These are phyloP conservation scores for Dothistroma septosporum DNA, from an alignment of 2,329 filamentous ascomycete genomes.

Conservation along the genomic window DNA sequence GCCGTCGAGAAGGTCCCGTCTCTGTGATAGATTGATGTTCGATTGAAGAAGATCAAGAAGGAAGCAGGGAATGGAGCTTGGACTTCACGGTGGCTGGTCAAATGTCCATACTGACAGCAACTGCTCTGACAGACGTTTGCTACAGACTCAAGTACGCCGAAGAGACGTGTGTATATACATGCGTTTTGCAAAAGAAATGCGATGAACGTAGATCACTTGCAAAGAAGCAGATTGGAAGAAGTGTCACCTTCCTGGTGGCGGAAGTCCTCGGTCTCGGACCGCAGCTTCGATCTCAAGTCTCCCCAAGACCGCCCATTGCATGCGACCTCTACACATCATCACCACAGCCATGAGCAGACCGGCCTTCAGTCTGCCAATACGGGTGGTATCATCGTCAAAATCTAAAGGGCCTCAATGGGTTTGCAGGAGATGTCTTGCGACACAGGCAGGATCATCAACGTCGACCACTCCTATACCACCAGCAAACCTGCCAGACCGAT, in stretches of 20 bases:
- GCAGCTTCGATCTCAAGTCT: not conserved
- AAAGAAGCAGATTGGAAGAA: not conserved
- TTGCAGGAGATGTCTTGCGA: constrained; percentile 32
- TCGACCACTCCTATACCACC: constrained; percentile 7
- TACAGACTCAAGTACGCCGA: too few relatives aligned
- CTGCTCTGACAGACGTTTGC: too few relatives aligned
- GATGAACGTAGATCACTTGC: too few relatives aligned
- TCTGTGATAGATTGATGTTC: too few relatives aligned
- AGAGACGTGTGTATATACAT: too few relatives aligned
- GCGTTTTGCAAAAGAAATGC: too few relatives aligned
- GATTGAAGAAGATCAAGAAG: too few relatives aligned
- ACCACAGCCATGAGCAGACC: constrained; percentile 26
- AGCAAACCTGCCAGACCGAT: constrained; percentile 4
- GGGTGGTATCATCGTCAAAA: constrained; percentile 19
- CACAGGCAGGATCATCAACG: constrained; percentile 20
- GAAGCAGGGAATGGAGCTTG: too few relatives aligned
- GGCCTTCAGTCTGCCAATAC: constrained; percentile 25
- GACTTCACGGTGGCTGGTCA: too few relatives aligned
- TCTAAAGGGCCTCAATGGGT: constrained; percentile 25
- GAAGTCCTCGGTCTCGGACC: not conserved
- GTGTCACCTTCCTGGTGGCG: not conserved
- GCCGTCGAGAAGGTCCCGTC: too few relatives aligned
- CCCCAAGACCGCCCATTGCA: constrained; percentile 6
- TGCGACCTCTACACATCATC: constrained; percentile 11
- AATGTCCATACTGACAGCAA: too few relatives aligned